Conservation (phyloP, 1,284 basidiomycete genomes). For the Flammula alnicola region DNA sequence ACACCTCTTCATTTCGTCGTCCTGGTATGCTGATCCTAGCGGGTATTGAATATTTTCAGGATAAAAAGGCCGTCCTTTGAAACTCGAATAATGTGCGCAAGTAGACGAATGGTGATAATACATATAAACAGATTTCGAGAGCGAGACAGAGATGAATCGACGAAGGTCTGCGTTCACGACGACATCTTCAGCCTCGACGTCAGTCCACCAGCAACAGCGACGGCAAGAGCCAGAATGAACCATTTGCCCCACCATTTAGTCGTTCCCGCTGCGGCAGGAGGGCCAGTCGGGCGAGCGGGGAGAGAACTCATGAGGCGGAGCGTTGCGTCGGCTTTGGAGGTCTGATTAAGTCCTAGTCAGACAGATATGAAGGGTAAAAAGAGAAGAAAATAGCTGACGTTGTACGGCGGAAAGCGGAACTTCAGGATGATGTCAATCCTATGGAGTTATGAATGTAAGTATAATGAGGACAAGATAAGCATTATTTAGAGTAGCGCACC, state of each 20-base stretch:
- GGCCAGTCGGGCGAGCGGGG: slow-evolving; percentile 47
- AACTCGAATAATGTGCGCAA: too few species aligned
- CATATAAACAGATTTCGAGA: too few species aligned
- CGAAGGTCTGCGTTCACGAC: too few species aligned
- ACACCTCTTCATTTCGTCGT: too few species aligned
- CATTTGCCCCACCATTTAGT: slow-evolving; percentile 42
- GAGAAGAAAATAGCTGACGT: slow-evolving; percentile 43
- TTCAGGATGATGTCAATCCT: slow-evolving; percentile 63
- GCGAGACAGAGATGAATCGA: too few species aligned
- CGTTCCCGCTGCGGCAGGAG: slow-evolving; percentile 29
- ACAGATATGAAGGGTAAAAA: too few species aligned
- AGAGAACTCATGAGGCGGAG: slow-evolving; percentile 32
- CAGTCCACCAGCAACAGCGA: slow-evolving; percentile 37
- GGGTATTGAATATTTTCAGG: too few species aligned
- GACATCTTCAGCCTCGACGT: slow-evolving; percentile 24
- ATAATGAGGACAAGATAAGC: not conserved
- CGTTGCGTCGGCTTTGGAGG: slow-evolving; percentile 20
- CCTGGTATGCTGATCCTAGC: too few species aligned
- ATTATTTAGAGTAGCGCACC: slow-evolving; percentile 42
- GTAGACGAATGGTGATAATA: too few species aligned
- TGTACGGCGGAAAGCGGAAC: slow-evolving; percentile 70
- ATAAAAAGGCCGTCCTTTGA: too few species aligned
- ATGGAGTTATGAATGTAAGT: not conserved
- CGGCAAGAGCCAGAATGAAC: slow-evolving; percentile 43
- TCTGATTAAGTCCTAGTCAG: slow-evolving; percentile 10